phyloP scores from a whole-genome alignment of 345 rosid genomes.

The Citrus sinensis region DVS_A1.0 CM039165.1:30353501-30354000 shows the following conservation, averaged over 20 bases:
- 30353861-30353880: conserved; percentile 98
- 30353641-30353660: neutral
- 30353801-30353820: neutral
- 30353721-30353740: neutral
- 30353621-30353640: neutral
- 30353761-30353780: neutral
- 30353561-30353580: neutral
- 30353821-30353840: conserved; percentile 5
- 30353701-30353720: neutral
- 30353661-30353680: neutral
- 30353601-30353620: neutral
- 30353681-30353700: neutral
- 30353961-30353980: neutral
- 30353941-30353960: conserved; percentile 49
- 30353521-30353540: neutral
- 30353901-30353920: conserved; percentile 78
- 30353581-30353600: neutral
- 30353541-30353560: neutral
- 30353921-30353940: conserved; percentile 79
- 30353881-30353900: conserved; percentile 99
- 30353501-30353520: neutral
- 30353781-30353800: neutral
- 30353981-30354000: neutral
- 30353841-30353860: conserved; percentile 53
- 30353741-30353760: neutral